These are phyloP conservation scores for Paramyrothecium sp. DNA, from an alignment of 2,329 filamentous ascomycete species.

Conservation along the genomic window DNA sequence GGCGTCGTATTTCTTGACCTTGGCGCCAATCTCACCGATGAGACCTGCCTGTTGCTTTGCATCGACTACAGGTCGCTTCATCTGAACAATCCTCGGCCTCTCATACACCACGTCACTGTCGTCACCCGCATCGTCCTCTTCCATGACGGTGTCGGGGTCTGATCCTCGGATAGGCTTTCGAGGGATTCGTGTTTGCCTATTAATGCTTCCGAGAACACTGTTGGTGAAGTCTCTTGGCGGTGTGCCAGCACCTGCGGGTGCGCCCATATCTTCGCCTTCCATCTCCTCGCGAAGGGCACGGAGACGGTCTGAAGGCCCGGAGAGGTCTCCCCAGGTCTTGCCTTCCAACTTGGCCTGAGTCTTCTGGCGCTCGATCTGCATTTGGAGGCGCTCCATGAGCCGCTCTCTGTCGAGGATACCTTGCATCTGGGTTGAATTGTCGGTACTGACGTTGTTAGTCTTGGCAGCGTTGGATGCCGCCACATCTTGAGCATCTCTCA, in stretches of 20 bases:
- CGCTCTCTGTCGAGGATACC: constrained; percentile 91
- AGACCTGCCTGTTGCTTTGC: constrained; percentile 66
- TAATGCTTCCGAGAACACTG: constrained; percentile 71
- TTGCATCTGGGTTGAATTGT: constrained; percentile 75
- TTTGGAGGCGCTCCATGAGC: constrained; percentile 91
- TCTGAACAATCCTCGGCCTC: constrained; percentile 76
- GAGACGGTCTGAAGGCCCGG: constrained; percentile 86
- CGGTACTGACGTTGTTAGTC: constrained; percentile 51
- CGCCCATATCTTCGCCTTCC: constrained; percentile 60
- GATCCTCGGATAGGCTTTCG: constrained; percentile 49
- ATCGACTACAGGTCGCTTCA: constrained; percentile 67
- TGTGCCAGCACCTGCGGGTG: constrained; percentile 46
- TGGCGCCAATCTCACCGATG: constrained; percentile 70
- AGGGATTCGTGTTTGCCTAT: constrained; percentile 56
- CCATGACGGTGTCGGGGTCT: constrained; percentile 7
- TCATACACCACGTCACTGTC: constrained; percentile 61
- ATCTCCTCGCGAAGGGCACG: constrained; percentile 92
- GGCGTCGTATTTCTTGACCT: constrained; percentile 69
- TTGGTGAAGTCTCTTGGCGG: constrained; percentile 65
- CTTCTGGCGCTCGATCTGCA: constrained; percentile 94
- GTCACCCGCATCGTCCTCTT: constrained; percentile 37
- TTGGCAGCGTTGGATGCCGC: constrained; percentile 79
- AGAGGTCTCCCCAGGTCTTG: constrained; percentile 78
- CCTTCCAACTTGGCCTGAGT: constrained; percentile 97
- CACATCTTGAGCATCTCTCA: constrained; percentile 94